phyloP scores from a whole-genome alignment of 2,329 filamentous ascomycete genomes.

The Penicillium psychrosexuale region DNA sequence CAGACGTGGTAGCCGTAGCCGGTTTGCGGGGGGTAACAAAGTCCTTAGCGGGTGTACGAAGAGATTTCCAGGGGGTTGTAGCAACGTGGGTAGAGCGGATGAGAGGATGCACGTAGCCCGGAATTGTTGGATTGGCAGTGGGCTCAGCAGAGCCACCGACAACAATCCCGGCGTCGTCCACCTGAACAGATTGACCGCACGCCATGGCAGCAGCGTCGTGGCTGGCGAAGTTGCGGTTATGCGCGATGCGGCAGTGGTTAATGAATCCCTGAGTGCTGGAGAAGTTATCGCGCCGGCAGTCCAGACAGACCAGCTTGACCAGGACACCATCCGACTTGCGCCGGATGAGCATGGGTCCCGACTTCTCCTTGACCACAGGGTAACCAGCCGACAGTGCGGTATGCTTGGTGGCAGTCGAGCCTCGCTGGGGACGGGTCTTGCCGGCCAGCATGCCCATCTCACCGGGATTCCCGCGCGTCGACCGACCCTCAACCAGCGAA shows the following conservation, averaged over 20 bases:
- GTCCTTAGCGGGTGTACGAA: slow-evolving; percentile 11
- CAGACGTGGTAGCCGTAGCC: slow-evolving; percentile 11
- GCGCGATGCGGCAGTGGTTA: slow-evolving; percentile 96
- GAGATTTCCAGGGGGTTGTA: slow-evolving; percentile 6
- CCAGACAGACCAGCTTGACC: slow-evolving; percentile 85
- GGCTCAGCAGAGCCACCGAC: slow-evolving; percentile 40
- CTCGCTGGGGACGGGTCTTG: slow-evolving; percentile 58
- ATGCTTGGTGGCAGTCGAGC: slow-evolving; percentile 61
- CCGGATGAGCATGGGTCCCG: slow-evolving; percentile 78
- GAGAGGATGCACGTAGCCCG: slow-evolving; percentile 61
- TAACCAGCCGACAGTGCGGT: slow-evolving; percentile 69
- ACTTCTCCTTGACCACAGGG: slow-evolving; percentile 72
- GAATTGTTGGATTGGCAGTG: slow-evolving; percentile 28
- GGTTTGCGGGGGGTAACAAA: slow-evolving; percentile 21
- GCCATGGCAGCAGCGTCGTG: slow-evolving; percentile 90
- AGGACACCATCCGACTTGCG: slow-evolving; percentile 76
- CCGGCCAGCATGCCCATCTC: slow-evolving; percentile 52
- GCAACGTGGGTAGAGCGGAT: slow-evolving; percentile 55
- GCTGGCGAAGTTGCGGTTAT: slow-evolving; percentile 89
- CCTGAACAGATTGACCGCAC: slow-evolving; percentile 78
- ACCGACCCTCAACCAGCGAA: slow-evolving; percentile 63
- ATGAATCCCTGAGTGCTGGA: slow-evolving; percentile 98
- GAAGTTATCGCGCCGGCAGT: slow-evolving; percentile 87
- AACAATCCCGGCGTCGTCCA: slow-evolving; percentile 55
- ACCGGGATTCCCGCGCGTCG: slow-evolving; percentile 71